Evolutionary conservation across 495 filamentous ascomycete species (phyloP), one percentile per base, ranked within the genome.

Genomic region (Paragyromitra xinjiangensis): DNA sequence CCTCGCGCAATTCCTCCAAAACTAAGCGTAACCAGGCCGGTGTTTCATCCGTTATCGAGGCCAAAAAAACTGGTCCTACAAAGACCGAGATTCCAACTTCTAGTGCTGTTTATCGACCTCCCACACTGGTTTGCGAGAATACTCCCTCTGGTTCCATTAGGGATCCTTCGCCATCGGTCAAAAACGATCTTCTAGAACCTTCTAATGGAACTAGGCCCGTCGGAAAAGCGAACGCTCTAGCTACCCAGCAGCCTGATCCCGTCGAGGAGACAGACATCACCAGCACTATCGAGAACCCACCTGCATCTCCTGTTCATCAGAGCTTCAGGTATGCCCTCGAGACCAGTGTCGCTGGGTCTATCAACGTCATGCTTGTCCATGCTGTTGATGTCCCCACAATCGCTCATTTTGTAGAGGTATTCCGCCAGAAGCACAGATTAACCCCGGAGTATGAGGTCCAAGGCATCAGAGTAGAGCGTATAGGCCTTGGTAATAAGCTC

Each of bases 301-400:
- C 19, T 19, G 8, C 22, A 19, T 9, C 53, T 12, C 7, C 22
- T 26, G 19, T 56, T 22, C 19, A 26, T 22, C 22, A 61, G 34
- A 16, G 6, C 12, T 39, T 61, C 40, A 12, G 39, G 39, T 34
- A 37, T 16, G 58, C 58, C 12, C 39, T 70, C 1, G 55, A 70
- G 29, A 34, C 39, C 9, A 61, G 22, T 22, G 7, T 22, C 2
- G 14, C 55, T 44, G 67, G 39, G 3, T 70, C 40, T 11, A 34
- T 5, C 19, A 9, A 70, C 11, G 50, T 45, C 2, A 37, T 12
- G 9, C 55, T 61, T 11, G 62, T 70, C 12, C 40, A 70, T 11
- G 26, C 40, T n/a, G 14, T 3, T 16, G 53, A 70, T 45, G 67
- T 62, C 0, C 67, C 67, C 8, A 48, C 40, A 34, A 44, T 61